Base-by-base conservation (phyloP, 768 basidiomycete genomes). In the Zangia roseola region DNA sequence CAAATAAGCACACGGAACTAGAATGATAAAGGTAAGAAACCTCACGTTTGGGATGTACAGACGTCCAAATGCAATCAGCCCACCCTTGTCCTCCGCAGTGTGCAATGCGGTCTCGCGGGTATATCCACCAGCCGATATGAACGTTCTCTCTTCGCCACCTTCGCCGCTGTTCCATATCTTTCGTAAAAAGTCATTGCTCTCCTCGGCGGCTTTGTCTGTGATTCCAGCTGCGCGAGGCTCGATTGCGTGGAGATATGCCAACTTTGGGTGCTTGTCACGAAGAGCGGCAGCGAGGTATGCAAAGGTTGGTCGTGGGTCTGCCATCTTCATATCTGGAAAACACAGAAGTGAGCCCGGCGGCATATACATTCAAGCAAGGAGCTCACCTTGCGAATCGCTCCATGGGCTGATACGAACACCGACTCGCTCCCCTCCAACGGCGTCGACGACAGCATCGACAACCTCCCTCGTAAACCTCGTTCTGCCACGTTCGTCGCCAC, bases 401-500 rank as follows among this genome's bases (percentile, higher is more conserved):
- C 79, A n/a, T 1, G 82, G 84, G 47, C 80, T 79, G 26, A 87
- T 34, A 9, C 86, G 73, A 35, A 88, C 69, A 0, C 69, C 81
- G 2, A 78, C 73, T n/a, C 72, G 72, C 23, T 79, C 74, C 23
- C 70, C 62, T 0, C 87, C 86, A 25, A 88, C 65, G 1, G 77
- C 76, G 0, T 72, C 60, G 4, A 67, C 69, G 1, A 86, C 66
- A 2, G 79, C 80, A 30, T 78, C 71, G 8, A 81, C 60, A 33
- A 85, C 69, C 50, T 84, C 80, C 7, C 84, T 65, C 0, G 65
- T 58, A 60, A 90, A 88, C 23, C 79, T 71, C 1, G 73, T 69
- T 5, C 88, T 71, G 47, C 77, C 79, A 61, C 84, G 79, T 25
- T 87, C 66, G 38, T 75, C 77, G 2, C 88, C 88, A 0, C 88